phyloP scores from a whole-genome alignment of 352 stramenopile species.

The Pythium sukuiense region DNA sequence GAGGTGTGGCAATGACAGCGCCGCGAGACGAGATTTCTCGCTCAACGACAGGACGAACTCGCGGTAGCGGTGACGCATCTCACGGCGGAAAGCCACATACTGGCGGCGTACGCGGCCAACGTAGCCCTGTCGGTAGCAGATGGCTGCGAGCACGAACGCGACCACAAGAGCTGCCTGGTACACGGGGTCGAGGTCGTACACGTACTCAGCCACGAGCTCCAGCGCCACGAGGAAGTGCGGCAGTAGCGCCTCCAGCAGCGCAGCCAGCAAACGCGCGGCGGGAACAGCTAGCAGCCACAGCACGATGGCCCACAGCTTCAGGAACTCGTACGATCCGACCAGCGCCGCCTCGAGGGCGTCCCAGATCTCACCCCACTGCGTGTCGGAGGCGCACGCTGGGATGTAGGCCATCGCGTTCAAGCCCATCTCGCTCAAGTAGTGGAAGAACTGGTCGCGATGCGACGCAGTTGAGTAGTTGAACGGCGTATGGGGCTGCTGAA shows the following conservation, averaged over 20 bases:
- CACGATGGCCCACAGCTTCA: conserved; percentile 62
- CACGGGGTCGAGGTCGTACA: conserved; percentile 59
- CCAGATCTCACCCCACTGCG: conserved; percentile 67
- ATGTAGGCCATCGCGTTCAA: conserved; percentile 33
- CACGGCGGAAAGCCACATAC: conserved; percentile 50
- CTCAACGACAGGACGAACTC: conserved; percentile 69
- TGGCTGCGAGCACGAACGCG: conserved; percentile 30
- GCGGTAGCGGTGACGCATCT: conserved; percentile 62
- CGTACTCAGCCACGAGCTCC: conserved; percentile 38
- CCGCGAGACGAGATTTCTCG: conserved; percentile 60
- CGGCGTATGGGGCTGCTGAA: not conserved
- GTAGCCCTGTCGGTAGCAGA: conserved; percentile 72
- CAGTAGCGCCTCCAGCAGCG: conserved; percentile 56
- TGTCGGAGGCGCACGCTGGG: conserved; percentile 45
- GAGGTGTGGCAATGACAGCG: conserved; percentile 65
- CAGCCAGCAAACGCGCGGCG: conserved; percentile 35
- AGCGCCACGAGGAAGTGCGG: conserved; percentile 56
- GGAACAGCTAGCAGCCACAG: conserved; percentile 49
- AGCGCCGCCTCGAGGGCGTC: conserved; percentile 51
- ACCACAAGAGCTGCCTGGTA: conserved; percentile 47
- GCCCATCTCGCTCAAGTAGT: conserved; percentile 19
- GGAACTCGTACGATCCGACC: conserved; percentile 57
- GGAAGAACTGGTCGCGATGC: conserved; percentile 27
- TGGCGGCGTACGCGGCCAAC: conserved; percentile 50
- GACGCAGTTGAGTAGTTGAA: not conserved